Percentiles rank a stretch among this genome's conserved stretches.
These are phyloP conservation scores for Mycena belliarum DNA, from an alignment of 768 basidiomycete species.

Conservation along the genomic window DNA sequence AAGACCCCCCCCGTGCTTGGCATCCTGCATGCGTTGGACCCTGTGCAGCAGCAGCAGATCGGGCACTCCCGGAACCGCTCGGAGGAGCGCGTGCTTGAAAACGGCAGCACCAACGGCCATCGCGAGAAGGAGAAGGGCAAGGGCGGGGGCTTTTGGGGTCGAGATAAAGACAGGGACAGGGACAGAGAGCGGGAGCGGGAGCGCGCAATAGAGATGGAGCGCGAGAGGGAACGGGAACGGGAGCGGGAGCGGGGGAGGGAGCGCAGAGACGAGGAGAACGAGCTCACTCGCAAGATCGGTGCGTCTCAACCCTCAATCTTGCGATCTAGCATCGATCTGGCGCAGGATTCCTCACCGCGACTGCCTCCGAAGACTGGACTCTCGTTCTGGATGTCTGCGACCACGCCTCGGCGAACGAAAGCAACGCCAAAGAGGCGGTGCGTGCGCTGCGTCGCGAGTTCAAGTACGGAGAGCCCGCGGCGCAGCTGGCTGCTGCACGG, in stretches of 20 bases:
- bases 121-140: slow-evolving; percentile 47
- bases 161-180: no score
- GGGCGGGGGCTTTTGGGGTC: slow-evolving; percentile 30
- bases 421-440: slow-evolving; percentile 80
- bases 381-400: slow-evolving; percentile 87
- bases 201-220: slow-evolving; percentile 27
- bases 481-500: slow-evolving; percentile 75
- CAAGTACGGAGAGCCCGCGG: slow-evolving; percentile 78
- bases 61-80: slow-evolving; percentile 32
- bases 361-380: slow-evolving; percentile 79
- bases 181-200: slow-evolving; percentile 31
- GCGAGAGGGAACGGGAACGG: slow-evolving; percentile 18
- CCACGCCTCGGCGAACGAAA: slow-evolving; percentile 69
- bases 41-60: slow-evolving; percentile 25
- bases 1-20: slow-evolving; percentile 39
- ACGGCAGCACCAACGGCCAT: slow-evolving; percentile 26
- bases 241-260: slow-evolving; percentile 25
- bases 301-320: slow-evolving; percentile 16
- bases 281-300: slow-evolving; percentile 76
- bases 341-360: slow-evolving; percentile 72
- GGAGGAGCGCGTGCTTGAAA: slow-evolving; percentile 36
- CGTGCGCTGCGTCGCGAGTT: slow-evolving; percentile 83
- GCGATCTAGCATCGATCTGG: not conserved
- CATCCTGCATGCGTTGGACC: slow-evolving; percentile 65
- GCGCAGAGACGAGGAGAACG: slow-evolving; percentile 50